These are phyloP conservation scores for Colletotrichum chlorophyti DNA, from an alignment of 2,329 filamentous ascomycete genomes.

Conservation along the genomic window DNA sequence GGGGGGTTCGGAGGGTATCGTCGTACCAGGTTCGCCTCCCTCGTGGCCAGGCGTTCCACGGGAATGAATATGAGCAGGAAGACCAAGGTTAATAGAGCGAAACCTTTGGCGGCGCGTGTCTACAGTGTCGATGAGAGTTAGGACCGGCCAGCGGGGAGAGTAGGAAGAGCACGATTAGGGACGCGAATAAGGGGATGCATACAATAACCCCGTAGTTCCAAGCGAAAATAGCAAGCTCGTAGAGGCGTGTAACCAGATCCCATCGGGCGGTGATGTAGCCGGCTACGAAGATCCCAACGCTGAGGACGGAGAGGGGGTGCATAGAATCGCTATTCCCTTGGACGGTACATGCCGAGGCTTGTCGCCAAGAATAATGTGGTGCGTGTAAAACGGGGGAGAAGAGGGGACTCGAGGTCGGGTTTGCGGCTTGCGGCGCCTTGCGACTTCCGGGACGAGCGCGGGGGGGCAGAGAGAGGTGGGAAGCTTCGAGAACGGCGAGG, in stretches of 20 bases:
- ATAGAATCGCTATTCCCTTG: constrained; percentile 66
- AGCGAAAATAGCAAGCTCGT: constrained; percentile 96
- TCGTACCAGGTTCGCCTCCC: constrained; percentile 81
- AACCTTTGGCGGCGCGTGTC: constrained; percentile 86
- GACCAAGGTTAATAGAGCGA: constrained; percentile 79
- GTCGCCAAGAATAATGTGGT: constrained; percentile 22
- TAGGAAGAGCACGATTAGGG: not conserved
- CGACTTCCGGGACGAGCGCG: constrained; percentile 14
- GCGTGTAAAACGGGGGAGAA: not conserved
- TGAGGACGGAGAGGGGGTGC: constrained; percentile 97
- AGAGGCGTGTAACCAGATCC: constrained; percentile 95
- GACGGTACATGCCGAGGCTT: constrained; percentile 51
- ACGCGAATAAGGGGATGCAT: constrained; percentile 43
- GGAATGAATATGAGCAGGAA: constrained; percentile 88
- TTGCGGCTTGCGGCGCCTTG: constrained; percentile 1
- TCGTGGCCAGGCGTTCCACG: constrained; percentile 79
- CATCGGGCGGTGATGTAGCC: constrained; percentile 99
- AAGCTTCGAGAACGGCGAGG: not conserved
- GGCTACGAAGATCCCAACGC: constrained; percentile 97
- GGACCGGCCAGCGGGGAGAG: constrained; percentile 18
- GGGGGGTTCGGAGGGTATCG: constrained; percentile 26
- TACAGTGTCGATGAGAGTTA: constrained; percentile 42
- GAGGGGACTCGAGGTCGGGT: constrained; percentile 6
- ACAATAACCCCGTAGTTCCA: constrained; percentile 99
- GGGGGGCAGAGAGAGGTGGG: not conserved